These are phyloP conservation scores for Lenwebbia sp. DNA, from an alignment of 345 rosid species.

Conservation along the genomic window DNA sequence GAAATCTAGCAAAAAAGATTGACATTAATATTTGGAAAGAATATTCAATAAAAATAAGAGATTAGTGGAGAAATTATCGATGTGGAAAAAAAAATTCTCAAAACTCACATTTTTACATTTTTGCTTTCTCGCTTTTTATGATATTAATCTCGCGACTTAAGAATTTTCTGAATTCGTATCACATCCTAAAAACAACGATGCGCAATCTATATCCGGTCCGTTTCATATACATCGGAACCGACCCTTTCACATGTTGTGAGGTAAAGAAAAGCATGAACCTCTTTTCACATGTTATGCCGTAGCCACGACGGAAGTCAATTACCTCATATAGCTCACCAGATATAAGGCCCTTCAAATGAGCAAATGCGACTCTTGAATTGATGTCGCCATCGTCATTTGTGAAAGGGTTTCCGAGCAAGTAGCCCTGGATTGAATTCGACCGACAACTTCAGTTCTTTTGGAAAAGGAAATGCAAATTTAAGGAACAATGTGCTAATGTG, in stretches of 20 bases:
- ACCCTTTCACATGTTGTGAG: too few relatives aligned
- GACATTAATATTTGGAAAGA: background rate
- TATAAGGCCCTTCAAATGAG: conserved; percentile 9
- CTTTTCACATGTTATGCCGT: too few relatives aligned
- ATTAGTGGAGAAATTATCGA: background rate
- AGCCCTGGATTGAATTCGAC: conserved; percentile 4
- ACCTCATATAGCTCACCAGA: conserved; percentile 12
- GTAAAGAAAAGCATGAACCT: too few relatives aligned
- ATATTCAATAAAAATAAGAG: background rate
- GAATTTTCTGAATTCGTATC: background rate
- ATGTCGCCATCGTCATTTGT: conserved; percentile 6
- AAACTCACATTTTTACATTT: background rate
- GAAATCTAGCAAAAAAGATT: accelerated
- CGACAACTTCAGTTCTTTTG: background rate
- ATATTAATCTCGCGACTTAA: background rate
- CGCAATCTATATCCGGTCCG: background rate
- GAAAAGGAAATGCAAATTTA: background rate
- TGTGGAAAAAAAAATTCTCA: background rate
- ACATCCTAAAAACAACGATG: background rate
- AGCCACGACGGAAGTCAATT: background rate
- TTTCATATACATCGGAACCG: background rate
- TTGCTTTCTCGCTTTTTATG: background rate
- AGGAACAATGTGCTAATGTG: background rate
- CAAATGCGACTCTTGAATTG: conserved; percentile 11
- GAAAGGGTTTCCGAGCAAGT: conserved; percentile 16